Evolutionary conservation across 2,329 filamentous ascomycete species (phyloP), one percentile per base, ranked within the genome.

Genomic region (Geosmithia morbida): DNA sequence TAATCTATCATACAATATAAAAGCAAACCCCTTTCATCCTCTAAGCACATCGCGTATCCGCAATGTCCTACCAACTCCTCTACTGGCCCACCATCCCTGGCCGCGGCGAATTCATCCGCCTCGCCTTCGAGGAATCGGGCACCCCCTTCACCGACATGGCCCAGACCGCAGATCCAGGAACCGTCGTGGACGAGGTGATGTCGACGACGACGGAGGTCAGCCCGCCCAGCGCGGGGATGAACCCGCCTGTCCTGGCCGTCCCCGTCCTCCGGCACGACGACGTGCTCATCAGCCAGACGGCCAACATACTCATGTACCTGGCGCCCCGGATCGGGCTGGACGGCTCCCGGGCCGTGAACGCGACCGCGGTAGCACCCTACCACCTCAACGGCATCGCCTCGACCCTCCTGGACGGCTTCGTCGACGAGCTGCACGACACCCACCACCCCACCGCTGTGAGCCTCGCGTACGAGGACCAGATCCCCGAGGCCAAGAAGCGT

Each of bases 401-500:
- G 49, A 88, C 85, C 2, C 80, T 83, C 1, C 63, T 89, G 17
- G 85, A 90, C 55, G 75, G 75, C 1, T 61, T 89, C 44, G 76
- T 75, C 56, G 79, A 82, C 53, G 85, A 89, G 64, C 61, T 77
- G 1, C 85, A 89, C 58, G 83, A 89, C 55, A 79, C 77, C 22
- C 85, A 90, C 59, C 85, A 90, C 56, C 85, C 85, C 1, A 66
- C 87, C 46, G 70, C 75, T 2, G 57, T 66, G 0, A 58, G 61
- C 1, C 58, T 74, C 4, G 83, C 81, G 59, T 90, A 88, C 55
- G 83, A 87, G 56, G 82, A 88, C 22, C 85, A 90, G 63, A 86
- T 82, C 59, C 66, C 70, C 1, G 85, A 86, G 59, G 70, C 79
- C 16, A 64, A 79, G 56, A 69, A 68, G 49, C 74, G 70, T 51